Conservation (phyloP, 2,329 filamentous ascomycete species). For the Onygenales sp. region DNA sequence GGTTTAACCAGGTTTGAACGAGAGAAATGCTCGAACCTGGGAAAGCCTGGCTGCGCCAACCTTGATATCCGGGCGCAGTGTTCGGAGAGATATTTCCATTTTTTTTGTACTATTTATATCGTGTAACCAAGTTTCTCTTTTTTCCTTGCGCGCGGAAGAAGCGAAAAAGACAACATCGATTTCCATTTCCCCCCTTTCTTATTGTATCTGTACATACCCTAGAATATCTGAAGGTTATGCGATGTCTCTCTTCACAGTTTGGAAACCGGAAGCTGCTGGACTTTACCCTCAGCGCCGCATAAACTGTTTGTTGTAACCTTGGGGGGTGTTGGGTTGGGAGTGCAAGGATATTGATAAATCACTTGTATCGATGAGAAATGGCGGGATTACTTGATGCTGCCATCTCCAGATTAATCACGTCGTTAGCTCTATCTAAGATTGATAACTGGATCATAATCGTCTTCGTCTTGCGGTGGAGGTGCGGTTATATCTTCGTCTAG, state of each 20-base stretch:
- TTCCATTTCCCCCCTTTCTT: constrained; percentile 27
- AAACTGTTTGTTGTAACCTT: too few relatives aligned
- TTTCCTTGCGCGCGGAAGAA: constrained; percentile 33
- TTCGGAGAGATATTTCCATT: constrained; percentile 27
- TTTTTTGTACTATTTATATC: constrained; percentile 25
- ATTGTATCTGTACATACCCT: constrained; percentile 26
- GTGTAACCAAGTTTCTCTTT: constrained; percentile 27
- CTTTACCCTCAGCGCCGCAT: background rate
- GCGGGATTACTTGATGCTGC: background rate
- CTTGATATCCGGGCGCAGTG: constrained; percentile 9
- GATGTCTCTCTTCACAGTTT: background rate
- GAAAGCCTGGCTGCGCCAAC: background rate
- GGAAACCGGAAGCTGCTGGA: background rate
- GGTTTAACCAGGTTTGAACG: background rate
- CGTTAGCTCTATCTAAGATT: background rate
- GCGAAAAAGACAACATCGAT: constrained; percentile 25
- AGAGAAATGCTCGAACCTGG: background rate
- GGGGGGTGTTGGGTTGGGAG: too few relatives aligned
- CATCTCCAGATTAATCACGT: background rate
- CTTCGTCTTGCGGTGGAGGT: background rate
- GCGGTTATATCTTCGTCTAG: background rate
- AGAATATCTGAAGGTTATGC: background rate
- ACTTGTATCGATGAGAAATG: background rate
- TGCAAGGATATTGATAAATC: background rate
- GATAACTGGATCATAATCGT: background rate